Evolutionary conservation across 331 rosid species (phyloP), one percentile per base, ranked within the genome.

Genomic region (Phaseolus coccineus): DNA sequence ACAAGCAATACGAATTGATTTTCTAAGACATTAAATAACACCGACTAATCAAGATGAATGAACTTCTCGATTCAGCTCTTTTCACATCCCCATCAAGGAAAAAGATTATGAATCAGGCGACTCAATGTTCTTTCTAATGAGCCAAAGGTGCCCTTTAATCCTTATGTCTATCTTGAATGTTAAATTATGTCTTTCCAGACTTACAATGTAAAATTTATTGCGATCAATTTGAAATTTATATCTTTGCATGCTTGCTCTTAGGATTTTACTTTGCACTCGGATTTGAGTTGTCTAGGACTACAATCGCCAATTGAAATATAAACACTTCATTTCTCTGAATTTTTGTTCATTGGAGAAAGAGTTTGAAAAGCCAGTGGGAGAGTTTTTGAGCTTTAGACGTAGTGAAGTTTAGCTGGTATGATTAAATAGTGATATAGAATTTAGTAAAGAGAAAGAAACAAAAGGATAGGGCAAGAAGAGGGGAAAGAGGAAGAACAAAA

Each of bases 301-400:
- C 63, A 30, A 24, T 11, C 37, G 8, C 46, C 10, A 40, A 2
- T 37, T 37, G 22, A 24, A 56, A 67, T 74, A 62, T 67, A 11
- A 31, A 35, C 76, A 69, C 66, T 35, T 66, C 42, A 11, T 48
- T 40, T 71, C 74, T 62, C 72, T 16, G 51, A 10, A 22, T 61
- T 75, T 19, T 69, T 74, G 78, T 68, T 66, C 8, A 57, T 69
- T 50, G 72, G 70, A 70, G 13, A 47, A 73, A 55, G 58, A 53
- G 33, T 78, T 86, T 82, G 73, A 75, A 64, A 80, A 63, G 55
- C 51, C 46, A 61, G 57, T 73, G 35, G 67, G 24, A 22, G 62
- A 33, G 71, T 44, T 35, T 78, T 81, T 85, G 64, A 78, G 81
- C 71, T 81, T 84, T 86, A 87, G 91, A 87, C 86, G 87, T 88